Evolutionary conservation across 2,329 filamentous ascomycete species (phyloP), one percentile per base, ranked within the genome.

Genomic region (Cyphellophora attinorum): DNA sequence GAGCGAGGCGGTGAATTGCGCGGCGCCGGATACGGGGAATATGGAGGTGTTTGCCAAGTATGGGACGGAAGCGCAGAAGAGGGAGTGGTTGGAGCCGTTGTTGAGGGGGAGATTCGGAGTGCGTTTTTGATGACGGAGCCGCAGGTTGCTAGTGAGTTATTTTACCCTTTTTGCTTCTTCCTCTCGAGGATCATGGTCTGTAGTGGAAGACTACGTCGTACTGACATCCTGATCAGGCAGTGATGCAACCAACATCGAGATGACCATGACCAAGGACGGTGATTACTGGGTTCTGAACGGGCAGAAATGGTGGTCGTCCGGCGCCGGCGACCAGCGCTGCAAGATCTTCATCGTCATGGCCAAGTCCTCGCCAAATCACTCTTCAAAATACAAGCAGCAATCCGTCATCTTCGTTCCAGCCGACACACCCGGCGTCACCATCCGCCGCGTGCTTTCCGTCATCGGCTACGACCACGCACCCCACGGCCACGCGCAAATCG

Each of bases 401-500:
- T 95, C 86, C 16, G 88, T 98, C 42, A 74, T 96, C 32, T 70
- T 96, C 17, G 91, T 96, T 11, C 85, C 88, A 2, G 76, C 83
- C 12, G 69, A 74, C 45, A 78, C 83, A 2, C 81, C 82, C 13
- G 91, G 91, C 38, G 81, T 96, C 53, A 93, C 78, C n/a, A 80
- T 96, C 50, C 75, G 94, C 62, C 80, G 91, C 49, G 94, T 95
- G 85, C 69, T 98, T 36, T 81, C 72, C 33, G 89, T 96, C 46
- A 94, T 93, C 61, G 91, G 91, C 38, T 96, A 86, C 63, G 91
- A 96, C 58, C 91, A 98, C 51, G 91, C 91, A n/a, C 91, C 91
- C 2, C 91, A 98, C 59, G 91, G 91, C 37, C 91, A 98, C 64
- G 91, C 86, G 29, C 89, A 98, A 61, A 77, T 98, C 55, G 74